Percentiles rank a stretch among this genome's conserved stretches.
phyloP scores from a whole-genome alignment of 1,284 basidiomycete species.

The Afroboletus lepidellus region DNA sequence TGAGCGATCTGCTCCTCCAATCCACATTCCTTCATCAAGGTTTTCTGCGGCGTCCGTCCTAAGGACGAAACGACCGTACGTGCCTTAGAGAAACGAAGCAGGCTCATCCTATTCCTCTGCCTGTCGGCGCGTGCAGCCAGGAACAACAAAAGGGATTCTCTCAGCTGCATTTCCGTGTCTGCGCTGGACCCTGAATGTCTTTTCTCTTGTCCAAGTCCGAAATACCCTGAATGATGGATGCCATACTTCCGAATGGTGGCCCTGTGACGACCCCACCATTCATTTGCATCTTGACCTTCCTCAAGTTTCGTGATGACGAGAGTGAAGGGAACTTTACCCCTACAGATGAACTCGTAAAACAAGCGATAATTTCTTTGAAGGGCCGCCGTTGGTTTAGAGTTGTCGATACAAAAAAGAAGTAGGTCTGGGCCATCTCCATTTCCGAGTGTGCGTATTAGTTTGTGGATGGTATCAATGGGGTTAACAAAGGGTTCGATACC shows the following conservation, averaged over 20 bases:
- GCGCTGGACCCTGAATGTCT: background rate
- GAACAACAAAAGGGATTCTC: conserved; percentile 20
- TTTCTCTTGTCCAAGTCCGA: conserved; percentile 30
- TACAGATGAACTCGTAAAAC: conserved; percentile 28
- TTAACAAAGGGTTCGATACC: conserved; percentile 24
- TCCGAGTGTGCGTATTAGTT: conserved; percentile 31
- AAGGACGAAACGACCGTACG: conserved; percentile 9
- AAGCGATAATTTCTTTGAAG: conserved; percentile 29
- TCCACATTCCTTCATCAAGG: conserved; percentile 20
- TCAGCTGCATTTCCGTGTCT: conserved; percentile 8
- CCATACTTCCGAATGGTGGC: conserved; percentile 27
- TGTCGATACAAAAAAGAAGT: conserved; percentile 39
- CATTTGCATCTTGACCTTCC: conserved; percentile 24
- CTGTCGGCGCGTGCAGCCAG: conserved; percentile 14
- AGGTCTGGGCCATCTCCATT: conserved; percentile 32
- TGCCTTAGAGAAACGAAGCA: conserved; percentile 12
- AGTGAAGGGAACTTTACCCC: conserved; percentile 21
- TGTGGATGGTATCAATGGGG: conserved; percentile 33
- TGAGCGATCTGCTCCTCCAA: conserved; percentile 22
- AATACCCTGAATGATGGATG: conserved; percentile 29
- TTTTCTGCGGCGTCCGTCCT: conserved; percentile 8
- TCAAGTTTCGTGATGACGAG: conserved; percentile 29
- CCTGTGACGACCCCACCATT: conserved; percentile 35
- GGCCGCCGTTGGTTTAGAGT: conserved; percentile 32
- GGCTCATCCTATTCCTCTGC: conserved; percentile 6